Conservation (phyloP, 164 flowering plant species). For the Nymphaea colorata region DNA sequence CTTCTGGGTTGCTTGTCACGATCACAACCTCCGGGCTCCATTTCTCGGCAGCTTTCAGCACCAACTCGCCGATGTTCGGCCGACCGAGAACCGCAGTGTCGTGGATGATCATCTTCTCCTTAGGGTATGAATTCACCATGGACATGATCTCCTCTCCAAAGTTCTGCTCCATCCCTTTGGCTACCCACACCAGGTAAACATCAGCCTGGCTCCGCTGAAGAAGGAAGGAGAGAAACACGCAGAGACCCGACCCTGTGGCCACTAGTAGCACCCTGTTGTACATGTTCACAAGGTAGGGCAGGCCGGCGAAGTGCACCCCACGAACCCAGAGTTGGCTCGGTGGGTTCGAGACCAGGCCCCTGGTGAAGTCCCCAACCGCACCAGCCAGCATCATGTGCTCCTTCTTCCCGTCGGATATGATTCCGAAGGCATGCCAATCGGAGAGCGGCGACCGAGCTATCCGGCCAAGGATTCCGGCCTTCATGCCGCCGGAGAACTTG, state of each 20-base stretch:
- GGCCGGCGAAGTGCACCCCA: slow-evolving; percentile 46
- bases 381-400: slow-evolving; percentile 76
- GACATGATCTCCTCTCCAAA: slow-evolving; percentile 42
- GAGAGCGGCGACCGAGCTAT: slow-evolving; percentile 63
- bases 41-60: slow-evolving; percentile 33
- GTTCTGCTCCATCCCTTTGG: slow-evolving; percentile 44
- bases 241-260: slow-evolving; percentile 67
- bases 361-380: slow-evolving; percentile 74
- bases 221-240: slow-evolving; percentile 52
- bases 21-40: slow-evolving; percentile 22
- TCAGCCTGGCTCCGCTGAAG: slow-evolving; percentile 38
- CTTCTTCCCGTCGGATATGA: slow-evolving; percentile 45
- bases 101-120: slow-evolving; percentile 47
- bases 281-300: slow-evolving; percentile 57
- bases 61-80: slow-evolving; percentile 42
- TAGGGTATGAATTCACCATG: slow-evolving; percentile 33
- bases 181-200: slow-evolving; percentile 52
- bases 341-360: slow-evolving; percentile 39
- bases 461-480: slow-evolving; percentile 46
- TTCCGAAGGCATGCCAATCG: slow-evolving; percentile 75
- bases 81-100: slow-evolving; percentile 51
- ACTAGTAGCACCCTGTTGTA: slow-evolving; percentile 42
- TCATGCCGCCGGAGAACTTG: slow-evolving; percentile 47
- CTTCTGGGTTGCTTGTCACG: slow-evolving; percentile 36
- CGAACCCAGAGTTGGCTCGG: slow-evolving; percentile 64